phyloP scores from a whole-genome alignment of 768 basidiomycete genomes.

The Boletus speciosus region DNA sequence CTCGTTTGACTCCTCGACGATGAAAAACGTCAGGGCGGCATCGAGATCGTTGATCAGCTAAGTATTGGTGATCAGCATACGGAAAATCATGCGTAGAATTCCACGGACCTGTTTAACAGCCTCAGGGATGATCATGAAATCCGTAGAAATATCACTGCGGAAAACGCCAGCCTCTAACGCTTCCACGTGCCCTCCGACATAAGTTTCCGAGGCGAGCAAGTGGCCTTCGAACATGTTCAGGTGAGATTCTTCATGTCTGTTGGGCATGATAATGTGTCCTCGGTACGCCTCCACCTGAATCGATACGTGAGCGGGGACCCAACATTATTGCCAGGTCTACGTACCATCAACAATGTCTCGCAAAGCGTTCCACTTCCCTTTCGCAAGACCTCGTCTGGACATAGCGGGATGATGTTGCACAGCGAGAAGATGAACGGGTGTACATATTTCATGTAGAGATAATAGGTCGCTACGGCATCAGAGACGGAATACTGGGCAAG shows the following conservation, averaged over 20 bases:
- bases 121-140: slow-evolving; percentile 90
- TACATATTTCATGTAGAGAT: slow-evolving; percentile 99
- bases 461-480: slow-evolving; percentile 99
- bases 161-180: slow-evolving; percentile 98
- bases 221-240: slow-evolving; percentile 95
- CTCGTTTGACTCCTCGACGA: slow-evolving; percentile 78
- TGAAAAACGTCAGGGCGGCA: slow-evolving; percentile 84
- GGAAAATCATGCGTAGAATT: background rate
- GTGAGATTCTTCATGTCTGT: slow-evolving; percentile 90
- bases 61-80: background rate
- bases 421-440: slow-evolving; percentile 99
- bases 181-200: slow-evolving; percentile 98
- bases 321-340: slow-evolving; percentile 18
- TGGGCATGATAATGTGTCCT: slow-evolving; percentile 94
- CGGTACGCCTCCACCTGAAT: slow-evolving; percentile 91
- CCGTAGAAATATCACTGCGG: slow-evolving; percentile 88
- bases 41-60: slow-evolving; percentile 95
- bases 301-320: slow-evolving; percentile 3
- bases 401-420: slow-evolving; percentile 97
- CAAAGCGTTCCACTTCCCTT: slow-evolving; percentile 97
- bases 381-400: slow-evolving; percentile 92
- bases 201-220: slow-evolving; percentile 94
- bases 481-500: slow-evolving; percentile 98
- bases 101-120: slow-evolving; percentile 76
- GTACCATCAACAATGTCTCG: slow-evolving; percentile 95